phyloP scores from a whole-genome alignment of 805 yeast species.

The Myxozyma mucilagina region DNA sequence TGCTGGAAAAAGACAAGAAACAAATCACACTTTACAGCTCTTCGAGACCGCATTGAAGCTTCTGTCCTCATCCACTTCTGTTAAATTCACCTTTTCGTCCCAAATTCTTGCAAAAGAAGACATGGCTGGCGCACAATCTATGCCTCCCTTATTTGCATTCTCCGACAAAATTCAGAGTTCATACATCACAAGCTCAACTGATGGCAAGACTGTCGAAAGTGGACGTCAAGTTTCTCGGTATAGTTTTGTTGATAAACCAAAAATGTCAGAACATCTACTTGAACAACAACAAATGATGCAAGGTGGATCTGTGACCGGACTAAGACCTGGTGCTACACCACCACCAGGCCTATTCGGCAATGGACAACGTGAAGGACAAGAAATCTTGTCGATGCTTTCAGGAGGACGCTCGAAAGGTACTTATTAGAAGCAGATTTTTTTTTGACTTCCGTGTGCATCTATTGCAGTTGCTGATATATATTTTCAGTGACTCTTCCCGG shows the following conservation, averaged over 20 bases:
- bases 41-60: slow-evolving; percentile 30
- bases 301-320: slow-evolving; percentile 8
- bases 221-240: slow-evolving; percentile 17
- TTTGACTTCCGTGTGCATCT: not conserved
- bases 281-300: slow-evolving; percentile 41
- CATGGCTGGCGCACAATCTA: slow-evolving; percentile 24
- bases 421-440: not conserved
- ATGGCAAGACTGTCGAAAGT: not conserved
- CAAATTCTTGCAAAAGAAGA: slow-evolving; percentile 35
- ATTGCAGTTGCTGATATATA: not conserved
- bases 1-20: slow-evolving; percentile 5
- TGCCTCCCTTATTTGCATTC: slow-evolving; percentile 38
- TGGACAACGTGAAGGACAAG: slow-evolving; percentile 29
- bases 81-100: slow-evolving; percentile 36
- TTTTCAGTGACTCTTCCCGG: slow-evolving; percentile 5
- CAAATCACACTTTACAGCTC: slow-evolving; percentile 18
- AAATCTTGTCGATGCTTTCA: slow-evolving; percentile 20
- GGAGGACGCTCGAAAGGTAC: slow-evolving; percentile 23
- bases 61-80: slow-evolving; percentile 33
- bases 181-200: not conserved
- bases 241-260: slow-evolving; percentile 14
- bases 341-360: slow-evolving; percentile 65
- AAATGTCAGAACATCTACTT: slow-evolving; percentile 21
- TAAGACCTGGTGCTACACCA: slow-evolving; percentile 46
- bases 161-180: slow-evolving; percentile 19